These are phyloP conservation scores for Phialophora chinensis DNA, from an alignment of 2,329 filamentous ascomycete genomes.

Conservation along the genomic window DNA sequence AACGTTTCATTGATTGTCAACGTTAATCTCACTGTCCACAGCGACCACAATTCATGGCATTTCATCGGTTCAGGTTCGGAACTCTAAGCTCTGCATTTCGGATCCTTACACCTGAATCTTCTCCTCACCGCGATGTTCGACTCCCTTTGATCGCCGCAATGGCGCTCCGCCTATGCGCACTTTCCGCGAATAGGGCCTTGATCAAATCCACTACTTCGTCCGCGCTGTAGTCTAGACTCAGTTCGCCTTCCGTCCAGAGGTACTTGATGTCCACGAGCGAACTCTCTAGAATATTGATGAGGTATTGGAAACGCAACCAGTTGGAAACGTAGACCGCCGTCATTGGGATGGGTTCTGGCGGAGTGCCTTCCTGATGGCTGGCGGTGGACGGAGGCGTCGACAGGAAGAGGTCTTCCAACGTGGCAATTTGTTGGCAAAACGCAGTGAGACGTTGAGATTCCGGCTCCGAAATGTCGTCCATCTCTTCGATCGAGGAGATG, in stretches of 20 bases:
- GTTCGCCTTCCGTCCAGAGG: slow-evolving; percentile 68
- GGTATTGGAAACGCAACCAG: slow-evolving; percentile 70
- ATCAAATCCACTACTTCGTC: slow-evolving; percentile 69
- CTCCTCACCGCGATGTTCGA: slow-evolving; percentile 35
- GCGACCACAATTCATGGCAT: not conserved
- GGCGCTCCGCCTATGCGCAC: slow-evolving; percentile 62
- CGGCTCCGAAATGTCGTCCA: slow-evolving; percentile 67
- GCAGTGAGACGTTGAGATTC: slow-evolving; percentile 65
- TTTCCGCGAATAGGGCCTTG: slow-evolving; percentile 68
- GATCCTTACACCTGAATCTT: not conserved
- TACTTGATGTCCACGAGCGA: slow-evolving; percentile 70
- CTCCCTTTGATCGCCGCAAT: slow-evolving; percentile 49
- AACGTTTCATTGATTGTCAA: not conserved
- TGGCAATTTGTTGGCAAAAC: slow-evolving; percentile 62
- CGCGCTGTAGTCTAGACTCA: slow-evolving; percentile 65
- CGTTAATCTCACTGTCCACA: not conserved
- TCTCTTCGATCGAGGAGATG: slow-evolving; percentile 66
- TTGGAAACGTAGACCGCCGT: slow-evolving; percentile 66
- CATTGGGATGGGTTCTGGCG: slow-evolving; percentile 51
- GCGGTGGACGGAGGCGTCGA: slow-evolving; percentile 47
- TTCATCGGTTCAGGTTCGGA: not conserved
- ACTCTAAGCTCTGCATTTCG: not conserved
- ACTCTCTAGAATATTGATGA: slow-evolving; percentile 67
- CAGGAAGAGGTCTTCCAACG: slow-evolving; percentile 63
- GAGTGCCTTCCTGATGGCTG: slow-evolving; percentile 35